Conservation (phyloP, 2,329 filamentous ascomycete species). For the Fusarium anthophilum region DNA sequence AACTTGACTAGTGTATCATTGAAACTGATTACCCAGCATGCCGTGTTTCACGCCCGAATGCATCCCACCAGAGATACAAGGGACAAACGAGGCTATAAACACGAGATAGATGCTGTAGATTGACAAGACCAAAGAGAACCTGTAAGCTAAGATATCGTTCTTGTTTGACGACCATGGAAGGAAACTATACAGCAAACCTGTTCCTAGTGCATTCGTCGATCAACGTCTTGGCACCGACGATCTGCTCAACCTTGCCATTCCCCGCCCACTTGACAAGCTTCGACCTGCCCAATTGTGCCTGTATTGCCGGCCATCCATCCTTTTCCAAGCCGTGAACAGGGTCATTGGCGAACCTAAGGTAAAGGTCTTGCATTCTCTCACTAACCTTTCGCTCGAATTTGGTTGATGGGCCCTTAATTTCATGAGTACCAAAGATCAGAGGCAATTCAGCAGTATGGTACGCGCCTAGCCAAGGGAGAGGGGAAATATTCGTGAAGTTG, state of each 20-base stretch:
- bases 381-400: constrained; percentile 19
- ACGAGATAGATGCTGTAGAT: neutral
- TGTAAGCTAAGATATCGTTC: neutral
- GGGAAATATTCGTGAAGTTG: constrained; percentile 34
- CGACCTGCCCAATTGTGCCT: neutral
- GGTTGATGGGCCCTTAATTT: constrained; percentile 2
- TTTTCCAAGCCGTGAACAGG: constrained; percentile 6
- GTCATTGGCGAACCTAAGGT: constrained; percentile 19
- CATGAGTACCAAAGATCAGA: constrained; percentile 26
- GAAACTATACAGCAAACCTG: neutral
- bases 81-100: neutral
- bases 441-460: constrained; percentile 31
- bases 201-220: constrained; percentile 9
- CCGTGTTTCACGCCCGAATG: neutral
- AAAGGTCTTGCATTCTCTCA: constrained; percentile 29
- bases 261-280: constrained; percentile 19
- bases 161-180: rapidly evolving
- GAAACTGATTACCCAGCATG: neutral
- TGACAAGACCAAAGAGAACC: neutral
- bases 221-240: neutral
- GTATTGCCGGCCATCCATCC: neutral
- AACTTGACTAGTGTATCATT: neutral
- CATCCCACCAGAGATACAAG: neutral
- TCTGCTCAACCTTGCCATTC: constrained; percentile 6
- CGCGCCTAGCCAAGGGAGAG: constrained; percentile 27